A percentile compares a stretch with the other conserved stretches of the same genome.
phyloP scores from a whole-genome alignment of 1,139 yeast genomes.

The Pichia sp. region DNA sequence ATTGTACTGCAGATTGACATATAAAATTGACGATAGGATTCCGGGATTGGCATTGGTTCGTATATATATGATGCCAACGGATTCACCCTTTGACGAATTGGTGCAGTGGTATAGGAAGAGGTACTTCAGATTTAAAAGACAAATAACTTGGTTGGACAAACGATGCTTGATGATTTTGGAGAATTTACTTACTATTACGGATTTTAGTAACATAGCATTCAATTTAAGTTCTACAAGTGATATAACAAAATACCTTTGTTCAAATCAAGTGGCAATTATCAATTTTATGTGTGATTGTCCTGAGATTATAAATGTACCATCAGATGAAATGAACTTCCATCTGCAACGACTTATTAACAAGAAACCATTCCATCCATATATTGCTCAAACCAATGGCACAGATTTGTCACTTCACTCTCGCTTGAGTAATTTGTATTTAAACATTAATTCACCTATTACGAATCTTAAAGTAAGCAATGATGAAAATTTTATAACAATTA shows the following conservation, averaged over 20 bases:
- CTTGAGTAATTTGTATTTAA: conserved; percentile 34
- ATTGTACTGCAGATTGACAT: conserved; percentile 42
- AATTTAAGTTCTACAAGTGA: conserved; percentile 11
- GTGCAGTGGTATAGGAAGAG: conserved; percentile 32
- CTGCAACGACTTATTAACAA: conserved; percentile 31
- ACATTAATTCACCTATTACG: conserved; percentile 36
- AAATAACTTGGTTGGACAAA: conserved; percentile 27
- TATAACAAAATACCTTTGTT: conserved; percentile 8
- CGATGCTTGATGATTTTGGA: conserved; percentile 32
- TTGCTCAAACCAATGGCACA: not conserved
- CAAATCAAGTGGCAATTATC: conserved; percentile 12
- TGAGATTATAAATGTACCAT: conserved; percentile 2
- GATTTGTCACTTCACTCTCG: conserved; percentile 15
- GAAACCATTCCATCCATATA: conserved; percentile 10
- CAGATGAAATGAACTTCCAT: conserved; percentile 28
- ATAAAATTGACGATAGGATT: conserved; percentile 23
- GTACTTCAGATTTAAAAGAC: conserved; percentile 28
- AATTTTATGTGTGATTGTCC: not conserved
- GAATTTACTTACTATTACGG: conserved; percentile 33
- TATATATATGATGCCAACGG: conserved; percentile 44
- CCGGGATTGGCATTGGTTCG: conserved; percentile 32
- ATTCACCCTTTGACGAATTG: conserved; percentile 34
- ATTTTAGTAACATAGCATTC: conserved; percentile 33
- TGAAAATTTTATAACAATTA: conserved; percentile 14
- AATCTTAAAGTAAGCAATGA: conserved; percentile 17